A percentile compares a stretch with the other conserved stretches of the same genome.
These are phyloP conservation scores for Termitomyces titanicus DNA, from an alignment of 768 basidiomycete genomes.

Conservation along the genomic window DNA sequence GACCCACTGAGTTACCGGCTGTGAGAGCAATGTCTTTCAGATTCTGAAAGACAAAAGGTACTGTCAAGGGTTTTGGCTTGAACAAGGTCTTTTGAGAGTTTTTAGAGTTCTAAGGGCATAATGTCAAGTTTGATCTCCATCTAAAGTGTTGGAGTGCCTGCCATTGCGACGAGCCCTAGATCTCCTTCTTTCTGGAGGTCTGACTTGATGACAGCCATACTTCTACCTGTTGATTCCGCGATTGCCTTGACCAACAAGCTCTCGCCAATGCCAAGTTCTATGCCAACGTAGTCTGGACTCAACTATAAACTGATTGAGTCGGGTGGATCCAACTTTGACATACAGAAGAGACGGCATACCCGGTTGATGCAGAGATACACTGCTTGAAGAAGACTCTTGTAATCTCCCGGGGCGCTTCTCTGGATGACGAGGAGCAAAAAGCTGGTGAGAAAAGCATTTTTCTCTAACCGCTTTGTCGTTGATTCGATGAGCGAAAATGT, in stretches of 20 bases:
- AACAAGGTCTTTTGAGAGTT: constrained; percentile 91
- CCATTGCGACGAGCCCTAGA: constrained; percentile 95
- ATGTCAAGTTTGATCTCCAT: background rate
- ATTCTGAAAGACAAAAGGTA: constrained; percentile 87
- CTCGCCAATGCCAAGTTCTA: constrained; percentile 97
- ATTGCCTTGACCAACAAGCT: constrained; percentile 94
- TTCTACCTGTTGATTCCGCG: constrained; percentile 91
- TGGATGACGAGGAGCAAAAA: constrained; percentile 90
- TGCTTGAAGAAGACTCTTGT: constrained; percentile 74
- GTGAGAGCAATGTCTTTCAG: constrained; percentile 88
- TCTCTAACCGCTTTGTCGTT: constrained; percentile 94
- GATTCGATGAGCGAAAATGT: constrained; percentile 87
- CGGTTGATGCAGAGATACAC: constrained; percentile 97
- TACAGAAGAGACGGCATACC: constrained; percentile 39
- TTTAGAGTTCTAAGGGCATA: constrained; percentile 71
- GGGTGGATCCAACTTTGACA: background rate
- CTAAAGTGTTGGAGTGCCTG: constrained; percentile 24
- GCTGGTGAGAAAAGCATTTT: constrained; percentile 81
- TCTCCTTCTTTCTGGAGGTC: constrained; percentile 96
- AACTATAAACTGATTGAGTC: constrained; percentile 45
- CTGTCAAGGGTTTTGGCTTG: constrained; percentile 87
- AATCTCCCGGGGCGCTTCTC: constrained; percentile 72
- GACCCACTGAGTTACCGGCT: constrained; percentile 69
- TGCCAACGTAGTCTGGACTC: constrained; percentile 91
- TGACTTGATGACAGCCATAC: constrained; percentile 73